Evolutionary conservation across 2,329 filamentous ascomycete species (phyloP).

Genomic region (Claviceps purpurea): DNA sequence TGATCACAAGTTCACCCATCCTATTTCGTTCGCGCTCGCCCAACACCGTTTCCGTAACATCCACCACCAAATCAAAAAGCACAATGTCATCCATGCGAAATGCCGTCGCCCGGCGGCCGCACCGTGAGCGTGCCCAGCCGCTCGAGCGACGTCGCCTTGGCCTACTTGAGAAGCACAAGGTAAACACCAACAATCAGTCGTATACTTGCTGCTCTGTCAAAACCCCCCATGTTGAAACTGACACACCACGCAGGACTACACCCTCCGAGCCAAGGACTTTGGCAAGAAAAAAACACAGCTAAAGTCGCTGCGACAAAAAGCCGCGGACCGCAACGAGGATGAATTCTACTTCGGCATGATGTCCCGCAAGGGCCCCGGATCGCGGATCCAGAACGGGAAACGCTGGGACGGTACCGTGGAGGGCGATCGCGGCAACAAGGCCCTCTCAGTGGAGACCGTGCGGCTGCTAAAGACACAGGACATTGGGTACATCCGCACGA

Average conservation of each 20-base stretch:
- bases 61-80: background rate
- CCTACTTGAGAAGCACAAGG: constrained; percentile 91
- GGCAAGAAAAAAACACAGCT: constrained; percentile 51
- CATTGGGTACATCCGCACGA: constrained; percentile 48
- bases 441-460: constrained; percentile 42
- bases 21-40: too few relatives aligned
- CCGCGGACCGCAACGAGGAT: constrained; percentile 54
- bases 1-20: too few relatives aligned
- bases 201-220: background rate
- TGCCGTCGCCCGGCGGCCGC: constrained; percentile 65
- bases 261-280: constrained; percentile 51
- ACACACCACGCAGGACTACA: constrained; percentile 39
- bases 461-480: constrained; percentile 58
- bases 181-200: constrained; percentile 15
- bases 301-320: constrained; percentile 46
- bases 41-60: background rate
- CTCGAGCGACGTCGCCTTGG: constrained; percentile 74
- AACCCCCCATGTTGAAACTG: background rate
- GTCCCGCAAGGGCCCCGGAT: constrained; percentile 42
- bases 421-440: constrained; percentile 43
- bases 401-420: constrained; percentile 41
- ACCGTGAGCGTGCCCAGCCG: constrained; percentile 82
- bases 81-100: constrained; percentile 47
- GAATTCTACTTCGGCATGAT: constrained; percentile 64
- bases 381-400: constrained; percentile 33